Conservation (phyloP, 306 rosid genomes). For the Begonia fuchsioides region DNA sequence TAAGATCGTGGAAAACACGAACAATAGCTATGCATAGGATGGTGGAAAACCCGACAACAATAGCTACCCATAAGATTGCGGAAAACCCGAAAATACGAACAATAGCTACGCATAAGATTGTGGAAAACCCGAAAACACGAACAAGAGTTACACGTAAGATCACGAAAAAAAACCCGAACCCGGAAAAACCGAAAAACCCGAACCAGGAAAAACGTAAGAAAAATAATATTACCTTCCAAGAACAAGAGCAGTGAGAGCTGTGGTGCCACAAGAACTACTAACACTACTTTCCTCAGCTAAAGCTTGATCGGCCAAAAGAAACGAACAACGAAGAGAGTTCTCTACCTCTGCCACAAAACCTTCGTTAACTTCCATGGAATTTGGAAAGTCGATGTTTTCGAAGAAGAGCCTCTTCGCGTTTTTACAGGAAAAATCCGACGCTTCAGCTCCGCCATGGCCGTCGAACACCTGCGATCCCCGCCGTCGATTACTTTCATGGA, state of each 20-base stretch:
- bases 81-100: too few species aligned
- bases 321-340: conserved; percentile 48
- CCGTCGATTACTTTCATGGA: conserved; percentile 7
- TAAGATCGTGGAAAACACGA: too few species aligned
- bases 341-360: conserved; percentile 45
- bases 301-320: conserved; percentile 72
- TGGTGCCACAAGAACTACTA: conserved; percentile 78
- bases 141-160: too few species aligned
- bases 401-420: conserved; percentile 61
- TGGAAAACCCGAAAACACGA: too few species aligned
- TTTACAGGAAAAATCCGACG: conserved; percentile 69
- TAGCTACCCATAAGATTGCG: too few species aligned
- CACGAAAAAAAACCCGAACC: too few species aligned
- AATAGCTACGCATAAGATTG: too few species aligned
- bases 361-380: conserved; percentile 37
- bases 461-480: conserved; percentile 59
- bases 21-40: too few species aligned
- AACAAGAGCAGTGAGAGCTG: conserved; percentile 72
- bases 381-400: conserved; percentile 65
- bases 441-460: conserved; percentile 99
- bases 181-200: too few species aligned
- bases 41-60: too few species aligned
- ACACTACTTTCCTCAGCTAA: conserved; percentile 71
- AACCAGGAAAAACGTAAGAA: too few species aligned
- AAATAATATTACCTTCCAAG: conserved; percentile 78